phyloP scores from a whole-genome alignment of 768 basidiomycete species.

The Podaxis sp. region DNA sequence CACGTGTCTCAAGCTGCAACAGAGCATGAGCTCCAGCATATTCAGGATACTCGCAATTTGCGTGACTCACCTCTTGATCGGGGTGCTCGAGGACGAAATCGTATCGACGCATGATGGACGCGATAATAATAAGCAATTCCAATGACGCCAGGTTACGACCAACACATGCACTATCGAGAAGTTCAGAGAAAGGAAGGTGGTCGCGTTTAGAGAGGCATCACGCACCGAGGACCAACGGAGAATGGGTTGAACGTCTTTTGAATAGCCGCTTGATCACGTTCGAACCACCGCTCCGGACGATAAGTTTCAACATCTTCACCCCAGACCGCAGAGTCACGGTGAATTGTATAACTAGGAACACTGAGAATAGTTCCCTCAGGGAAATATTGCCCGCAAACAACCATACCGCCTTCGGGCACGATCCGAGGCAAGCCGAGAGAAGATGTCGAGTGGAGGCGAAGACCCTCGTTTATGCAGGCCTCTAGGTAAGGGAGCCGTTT shows the following conservation, averaged over 20 bases:
- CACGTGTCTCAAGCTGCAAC: slow-evolving; percentile 64
- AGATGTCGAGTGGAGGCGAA: slow-evolving; percentile 84
- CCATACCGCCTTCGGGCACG: slow-evolving; percentile 74
- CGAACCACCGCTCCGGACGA: slow-evolving; percentile 87
- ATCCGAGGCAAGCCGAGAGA: slow-evolving; percentile 81
- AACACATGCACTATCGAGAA: slow-evolving; percentile 65
- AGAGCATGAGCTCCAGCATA: background rate
- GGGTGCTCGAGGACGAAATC: slow-evolving; percentile 68
- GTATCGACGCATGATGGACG: slow-evolving; percentile 77
- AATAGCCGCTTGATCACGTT: slow-evolving; percentile 57
- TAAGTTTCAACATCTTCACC: slow-evolving; percentile 74
- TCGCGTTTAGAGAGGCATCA: slow-evolving; percentile 12
- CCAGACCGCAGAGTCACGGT: slow-evolving; percentile 72
- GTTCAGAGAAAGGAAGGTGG: slow-evolving; percentile 9
- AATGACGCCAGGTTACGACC: slow-evolving; percentile 80
- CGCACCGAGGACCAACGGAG: slow-evolving; percentile 76
- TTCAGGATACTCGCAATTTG: too few relatives aligned
- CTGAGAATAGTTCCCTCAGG: slow-evolving; percentile 75
- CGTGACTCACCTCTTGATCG: slow-evolving; percentile 48
- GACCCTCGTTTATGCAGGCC: slow-evolving; percentile 84
- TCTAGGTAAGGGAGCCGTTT: slow-evolving; percentile 79
- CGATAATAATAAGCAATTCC: slow-evolving; percentile 78
- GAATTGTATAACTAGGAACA: slow-evolving; percentile 82
- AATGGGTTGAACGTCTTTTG: slow-evolving; percentile 85
- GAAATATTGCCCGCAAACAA: slow-evolving; percentile 57